Base-by-base conservation (phyloP, 352 stramenopile species). In the Elongisporangium anandrum region DNA sequence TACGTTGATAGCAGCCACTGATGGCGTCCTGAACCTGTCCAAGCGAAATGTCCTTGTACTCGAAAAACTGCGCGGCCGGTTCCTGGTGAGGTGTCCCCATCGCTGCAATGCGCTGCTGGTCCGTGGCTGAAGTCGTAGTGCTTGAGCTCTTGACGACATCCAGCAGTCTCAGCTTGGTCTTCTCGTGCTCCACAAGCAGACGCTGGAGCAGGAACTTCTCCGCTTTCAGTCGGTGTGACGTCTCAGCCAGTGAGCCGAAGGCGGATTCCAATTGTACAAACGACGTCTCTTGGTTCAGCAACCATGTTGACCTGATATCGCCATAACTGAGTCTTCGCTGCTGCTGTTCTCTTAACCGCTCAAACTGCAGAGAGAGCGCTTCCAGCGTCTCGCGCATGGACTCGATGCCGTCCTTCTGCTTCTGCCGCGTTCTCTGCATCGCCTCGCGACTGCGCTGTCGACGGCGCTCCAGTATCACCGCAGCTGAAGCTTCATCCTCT, bases 371-470 rank as follows among this genome's bases (percentile, higher is more conserved):
- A 45, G 34, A 45, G 34, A 45, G 34, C 9, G 34, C 13, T 12
- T 45, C 34, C 34, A 45, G 12, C 13, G 34, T 45, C 34, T 12
- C 17, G 34, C 10, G 34, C 34, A 45, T 45, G 34, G 34, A 45
- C 34, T 45, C 34, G 6, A 45, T 45, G 10, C 17, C 34, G 16
- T 45, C 34, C 17, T 12, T 7, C 10, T 45, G 34, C 34, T 45
- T 45, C 65, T 81, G 72, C 0, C 77, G 69, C 4, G 77, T 64
- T n/a, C 77, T 74, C 60, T 85, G 77, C 77, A 85, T 87, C 39
- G 77, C 66, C 70, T 87, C 77, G 38, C 74, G 74, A 54, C 83
- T 87, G 64, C 74, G 77, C 23, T 70, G 77, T n/a, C 74, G 74
- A 6, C 74, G 74, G 19, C 66, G 71, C 53, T 85, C 74, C 26